Evolutionary conservation across 208 protist genomes (phyloP).

Genomic region (Trypanosomatidae sp.): DNA sequence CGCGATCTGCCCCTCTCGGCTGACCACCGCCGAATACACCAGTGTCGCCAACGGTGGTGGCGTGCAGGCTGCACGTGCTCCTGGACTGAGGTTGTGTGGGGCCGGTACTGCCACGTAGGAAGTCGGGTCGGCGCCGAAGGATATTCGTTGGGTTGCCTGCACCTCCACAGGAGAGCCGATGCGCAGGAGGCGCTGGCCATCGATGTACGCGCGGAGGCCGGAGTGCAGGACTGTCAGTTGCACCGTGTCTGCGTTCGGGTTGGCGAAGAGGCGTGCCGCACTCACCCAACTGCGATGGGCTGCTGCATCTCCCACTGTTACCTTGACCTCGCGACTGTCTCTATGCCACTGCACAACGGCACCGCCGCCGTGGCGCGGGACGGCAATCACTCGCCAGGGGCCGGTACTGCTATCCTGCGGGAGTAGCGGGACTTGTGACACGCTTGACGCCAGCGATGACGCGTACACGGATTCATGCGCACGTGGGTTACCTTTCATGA

Average conservation of each 20-base stretch:
- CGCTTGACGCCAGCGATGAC: neutral
- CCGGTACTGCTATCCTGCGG: neutral
- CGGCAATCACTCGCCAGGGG: neutral
- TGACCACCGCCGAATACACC: neutral
- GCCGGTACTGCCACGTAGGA: neutral
- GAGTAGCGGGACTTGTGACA: neutral
- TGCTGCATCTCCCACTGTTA: neutral
- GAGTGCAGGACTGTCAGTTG: slow-evolving; percentile 12
- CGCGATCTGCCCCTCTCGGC: neutral
- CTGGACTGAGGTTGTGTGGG: neutral
- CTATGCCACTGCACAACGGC: slow-evolving; percentile 8
- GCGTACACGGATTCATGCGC: neutral
- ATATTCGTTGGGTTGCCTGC: neutral
- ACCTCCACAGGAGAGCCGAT: slow-evolving; percentile 15
- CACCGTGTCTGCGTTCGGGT: slow-evolving; percentile 5
- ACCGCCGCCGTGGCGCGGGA: neutral
- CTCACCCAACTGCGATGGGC: slow-evolving; percentile 1
- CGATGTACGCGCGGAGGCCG: slow-evolving; percentile 14
- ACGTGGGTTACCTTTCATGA: neutral
- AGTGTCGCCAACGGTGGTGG: neutral
- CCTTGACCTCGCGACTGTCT: neutral
- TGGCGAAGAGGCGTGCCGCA: slow-evolving; percentile 13
- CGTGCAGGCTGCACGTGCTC: neutral
- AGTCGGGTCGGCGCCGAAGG: slow-evolving; percentile 2
- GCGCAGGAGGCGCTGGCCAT: slow-evolving; percentile 18